Conservation (phyloP, 2,329 filamentous ascomycete genomes). For the Talaromyces islandicus region DNA sequence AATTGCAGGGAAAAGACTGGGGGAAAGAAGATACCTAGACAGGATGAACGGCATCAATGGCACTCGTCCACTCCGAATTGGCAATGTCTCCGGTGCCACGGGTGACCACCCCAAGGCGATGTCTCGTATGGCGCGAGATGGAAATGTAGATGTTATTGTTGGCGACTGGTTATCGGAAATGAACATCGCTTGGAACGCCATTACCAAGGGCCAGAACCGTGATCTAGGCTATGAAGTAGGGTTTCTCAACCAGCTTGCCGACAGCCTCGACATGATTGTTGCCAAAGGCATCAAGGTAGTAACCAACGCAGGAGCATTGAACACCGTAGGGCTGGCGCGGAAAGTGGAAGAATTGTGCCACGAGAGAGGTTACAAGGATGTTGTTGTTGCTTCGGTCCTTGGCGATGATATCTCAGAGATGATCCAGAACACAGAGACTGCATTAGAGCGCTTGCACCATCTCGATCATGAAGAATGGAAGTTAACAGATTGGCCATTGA, state of each 20-base stretch:
- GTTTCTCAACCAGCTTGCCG: constrained; percentile 14
- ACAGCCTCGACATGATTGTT: constrained; percentile 1
- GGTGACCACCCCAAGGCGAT: not conserved
- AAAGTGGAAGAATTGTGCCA: constrained; percentile 2
- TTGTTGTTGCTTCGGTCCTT: not conserved
- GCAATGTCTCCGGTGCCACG: constrained; percentile 5
- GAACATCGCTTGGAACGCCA: constrained; percentile 25
- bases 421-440: not conserved
- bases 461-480: constrained; percentile 1
- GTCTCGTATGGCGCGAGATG: not conserved
- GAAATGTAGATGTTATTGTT: constrained; percentile 29
- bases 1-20: not conserved
- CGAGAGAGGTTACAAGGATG: not conserved
- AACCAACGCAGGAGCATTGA: constrained; percentile 11
- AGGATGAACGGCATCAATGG: not conserved
- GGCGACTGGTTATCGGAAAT: constrained; percentile 37
- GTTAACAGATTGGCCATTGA: not conserved
- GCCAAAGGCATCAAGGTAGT: constrained; percentile 13
- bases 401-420: not conserved
- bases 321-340: not conserved
- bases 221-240: constrained; percentile 19
- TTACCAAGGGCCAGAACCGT: constrained; percentile 14
- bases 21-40: not conserved
- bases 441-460: not conserved
- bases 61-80: not conserved